Evolutionary conservation across 257 asterid genomes (phyloP), one percentile per base, ranked within the genome.

Genomic region (Solanum clarkiae): DNA sequence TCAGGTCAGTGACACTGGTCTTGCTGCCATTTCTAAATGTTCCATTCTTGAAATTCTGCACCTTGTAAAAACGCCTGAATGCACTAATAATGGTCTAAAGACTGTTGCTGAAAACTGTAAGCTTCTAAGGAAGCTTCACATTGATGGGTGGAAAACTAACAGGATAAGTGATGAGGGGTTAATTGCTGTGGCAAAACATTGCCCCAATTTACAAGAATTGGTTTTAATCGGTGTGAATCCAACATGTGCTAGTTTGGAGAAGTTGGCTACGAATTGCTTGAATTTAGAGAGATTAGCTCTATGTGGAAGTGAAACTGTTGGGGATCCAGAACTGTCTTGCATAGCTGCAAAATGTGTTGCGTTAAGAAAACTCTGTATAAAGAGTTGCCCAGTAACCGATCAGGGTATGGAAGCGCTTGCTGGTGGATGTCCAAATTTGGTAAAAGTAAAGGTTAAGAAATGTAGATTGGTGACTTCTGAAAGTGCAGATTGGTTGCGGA

Each of bases 101-200:
- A 55, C 85, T n/a, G 84, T 94, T 11, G 97, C 97, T 2, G 98
- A 93, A 74, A 84, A 91, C 32, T 95, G 99, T 82, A 93, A 87
- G 89, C 87, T 92, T 85, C 89, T 92, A 14, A 82, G 95, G 88
- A 92, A 95, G 85, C 92, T 95, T 80, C 98, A 93, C 42, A 92
- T 95, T 16, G 99, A 95, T 88, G 98, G 99, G 62, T 95, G 97
- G 97, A 95, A 93, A 82, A 93, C 98, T 4, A 93, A 95, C 86
- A 89, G 98, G 83, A 93, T 94, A 57, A 85, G 96, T 6, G 99
- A 95, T 47, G 94, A 92, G 13, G 98, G 99, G 42, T 87, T 96
- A 84, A 90, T 93, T 85, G 93, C 94, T n/a, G 90, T 96, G 18
- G 98, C 98, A 1, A 90, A 89, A 60, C 80, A 92, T 87, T 93